A percentile compares a stretch with the other conserved stretches of the same genome.
These are phyloP conservation scores for Raddia guianensis DNA, from an alignment of 176 grass and related monocot species.

Conservation along the genomic window DNA sequence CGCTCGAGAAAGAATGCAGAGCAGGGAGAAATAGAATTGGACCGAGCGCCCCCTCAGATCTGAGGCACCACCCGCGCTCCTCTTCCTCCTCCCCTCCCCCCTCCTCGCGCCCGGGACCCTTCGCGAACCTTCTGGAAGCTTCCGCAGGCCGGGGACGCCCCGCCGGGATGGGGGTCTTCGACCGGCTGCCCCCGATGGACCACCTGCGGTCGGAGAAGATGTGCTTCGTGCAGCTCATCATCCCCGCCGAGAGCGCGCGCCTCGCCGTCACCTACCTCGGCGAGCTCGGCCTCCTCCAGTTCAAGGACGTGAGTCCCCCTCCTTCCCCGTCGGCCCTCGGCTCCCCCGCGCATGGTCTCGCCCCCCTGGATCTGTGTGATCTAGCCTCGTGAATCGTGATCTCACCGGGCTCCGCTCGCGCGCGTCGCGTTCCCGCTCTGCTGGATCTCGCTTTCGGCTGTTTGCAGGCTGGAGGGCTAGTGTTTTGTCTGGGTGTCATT, in stretches of 20 bases:
- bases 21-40: conserved; percentile 32
- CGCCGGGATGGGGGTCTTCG: conserved; percentile 73
- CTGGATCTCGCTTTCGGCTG: conserved; percentile 40
- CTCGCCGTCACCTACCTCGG: conserved; percentile 92
- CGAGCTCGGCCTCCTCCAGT: conserved; percentile 94
- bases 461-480: not conserved
- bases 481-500: conserved; percentile 32
- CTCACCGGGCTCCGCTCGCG: not conserved
- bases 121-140: conserved; percentile 48
- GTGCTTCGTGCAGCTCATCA: conserved; percentile 99
- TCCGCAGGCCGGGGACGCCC: conserved; percentile 35
- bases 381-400: conserved; percentile 34
- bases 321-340: not conserved
- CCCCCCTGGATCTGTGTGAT: conserved; percentile 38
- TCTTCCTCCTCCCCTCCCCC: conserved; percentile 19
- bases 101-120: not conserved
- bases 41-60: conserved; percentile 51
- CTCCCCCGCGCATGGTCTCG: not conserved
- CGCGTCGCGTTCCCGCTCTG: not conserved
- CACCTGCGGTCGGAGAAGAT: conserved; percentile 96
- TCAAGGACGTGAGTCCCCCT: conserved; percentile 89
- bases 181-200: conserved; percentile 86
- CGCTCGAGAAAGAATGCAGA: conserved; percentile 26
- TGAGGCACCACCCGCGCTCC: conserved; percentile 37
- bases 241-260: conserved; percentile 86